A percentile compares a stretch with the other conserved stretches of the same genome.
Evolutionary conservation across 257 asterid species (phyloP).

Genomic region (Solanum arcanum): DNA sequence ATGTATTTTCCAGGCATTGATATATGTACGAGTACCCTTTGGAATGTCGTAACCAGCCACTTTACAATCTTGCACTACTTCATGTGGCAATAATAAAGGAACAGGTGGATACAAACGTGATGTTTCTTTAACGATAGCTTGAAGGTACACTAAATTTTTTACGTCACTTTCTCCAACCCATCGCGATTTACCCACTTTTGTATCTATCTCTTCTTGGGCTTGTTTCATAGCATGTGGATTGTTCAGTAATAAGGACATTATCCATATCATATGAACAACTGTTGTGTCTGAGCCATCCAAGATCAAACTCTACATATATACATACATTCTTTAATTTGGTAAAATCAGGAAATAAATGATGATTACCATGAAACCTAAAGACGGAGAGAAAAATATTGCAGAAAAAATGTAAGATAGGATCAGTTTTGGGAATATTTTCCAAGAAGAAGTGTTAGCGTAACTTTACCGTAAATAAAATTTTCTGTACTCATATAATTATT

Average conservation of each 20-base stretch:
- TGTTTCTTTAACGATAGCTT: conserved; percentile 44
- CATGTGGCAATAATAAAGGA: conserved; percentile 33
- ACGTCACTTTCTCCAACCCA: conserved; percentile 46
- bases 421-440: too few relatives aligned
- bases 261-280: conserved; percentile 34
- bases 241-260: conserved; percentile 28
- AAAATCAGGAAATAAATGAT: not conserved
- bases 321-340: not conserved
- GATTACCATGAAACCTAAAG: not conserved
- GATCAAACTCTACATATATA: conserved; percentile 27
- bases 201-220: conserved; percentile 36
- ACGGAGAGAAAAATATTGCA: too few relatives aligned
- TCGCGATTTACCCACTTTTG: conserved; percentile 27
- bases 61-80: conserved; percentile 30
- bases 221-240: conserved; percentile 12
- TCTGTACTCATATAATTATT: too few relatives aligned
- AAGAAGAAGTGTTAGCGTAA: too few relatives aligned
- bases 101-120: conserved; percentile 41
- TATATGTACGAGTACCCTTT: conserved; percentile 29
- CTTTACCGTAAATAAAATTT: too few relatives aligned
- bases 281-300: conserved; percentile 53
- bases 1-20: conserved; percentile 45
- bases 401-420: too few relatives aligned
- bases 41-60: conserved; percentile 24
- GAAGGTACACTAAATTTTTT: conserved; percentile 28